Evolutionary conservation across 2,329 filamentous ascomycete genomes (phyloP).

Genomic region (Penicillium sp.): DNA sequence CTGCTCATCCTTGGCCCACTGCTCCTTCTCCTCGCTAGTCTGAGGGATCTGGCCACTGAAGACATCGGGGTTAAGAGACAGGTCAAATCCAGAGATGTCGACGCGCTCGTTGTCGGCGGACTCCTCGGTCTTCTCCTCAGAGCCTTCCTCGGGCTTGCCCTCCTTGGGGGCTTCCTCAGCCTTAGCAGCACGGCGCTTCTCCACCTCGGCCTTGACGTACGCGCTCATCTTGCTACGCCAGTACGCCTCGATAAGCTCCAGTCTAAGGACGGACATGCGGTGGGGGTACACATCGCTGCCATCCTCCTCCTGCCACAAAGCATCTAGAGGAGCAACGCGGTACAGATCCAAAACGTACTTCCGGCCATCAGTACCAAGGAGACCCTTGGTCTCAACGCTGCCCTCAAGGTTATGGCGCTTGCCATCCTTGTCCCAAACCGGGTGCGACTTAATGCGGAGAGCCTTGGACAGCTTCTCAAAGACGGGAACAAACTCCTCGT

Average conservation of each 20-base stretch:
- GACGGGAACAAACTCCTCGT: conserved; percentile 77
- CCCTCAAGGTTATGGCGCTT: conserved; percentile 88
- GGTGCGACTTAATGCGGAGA: conserved; percentile 87
- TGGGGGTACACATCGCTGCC: conserved; percentile 73
- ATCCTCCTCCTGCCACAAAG: conserved; percentile 81
- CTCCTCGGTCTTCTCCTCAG: conserved; percentile 44
- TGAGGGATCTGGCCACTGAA: conserved; percentile 91
- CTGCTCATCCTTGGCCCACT: conserved; percentile 79
- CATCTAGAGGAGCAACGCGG: conserved; percentile 86
- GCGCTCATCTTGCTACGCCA: conserved; percentile 82
- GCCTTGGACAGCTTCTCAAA: conserved; percentile 91
- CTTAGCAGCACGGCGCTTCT: conserved; percentile 55
- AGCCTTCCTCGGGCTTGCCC: conserved; percentile 36
- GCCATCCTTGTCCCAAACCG: conserved; percentile 96
- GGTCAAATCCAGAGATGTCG: conserved; percentile 82
- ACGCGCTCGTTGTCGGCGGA: conserved; percentile 62
- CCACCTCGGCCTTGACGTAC: conserved; percentile 78
- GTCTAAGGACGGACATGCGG: conserved; percentile 88
- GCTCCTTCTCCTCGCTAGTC: conserved; percentile 82
- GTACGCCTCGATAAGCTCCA: conserved; percentile 85
- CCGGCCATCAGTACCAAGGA: conserved; percentile 93
- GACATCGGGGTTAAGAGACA: conserved; percentile 89
- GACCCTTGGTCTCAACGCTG: conserved; percentile 95
- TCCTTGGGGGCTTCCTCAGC: conserved; percentile 39
- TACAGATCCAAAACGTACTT: conserved; percentile 98